Evolutionary conservation across 1,284 basidiomycete genomes (phyloP).

Genomic region (Farysia itapuensis): DNA sequence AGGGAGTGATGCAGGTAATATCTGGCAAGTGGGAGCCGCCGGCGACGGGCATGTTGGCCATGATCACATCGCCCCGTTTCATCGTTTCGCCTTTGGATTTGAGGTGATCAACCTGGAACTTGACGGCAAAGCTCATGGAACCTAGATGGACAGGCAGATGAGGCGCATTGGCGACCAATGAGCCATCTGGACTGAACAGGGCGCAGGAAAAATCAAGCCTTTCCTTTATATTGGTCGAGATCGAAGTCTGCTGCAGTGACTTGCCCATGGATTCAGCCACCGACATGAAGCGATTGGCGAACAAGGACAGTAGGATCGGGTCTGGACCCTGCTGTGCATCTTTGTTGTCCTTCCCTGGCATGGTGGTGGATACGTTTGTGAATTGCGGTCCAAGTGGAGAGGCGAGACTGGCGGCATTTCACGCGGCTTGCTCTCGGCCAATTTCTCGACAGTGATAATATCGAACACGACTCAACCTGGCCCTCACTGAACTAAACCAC

Average conservation of each 20-base stretch:
- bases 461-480: no score
- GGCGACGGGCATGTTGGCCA: conserved; percentile 85
- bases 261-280: conserved; percentile 91
- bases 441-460: no score
- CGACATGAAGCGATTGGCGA: conserved; percentile 88
- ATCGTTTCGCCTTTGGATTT: conserved; percentile 58
- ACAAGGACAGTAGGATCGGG: conserved; percentile 82
- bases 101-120: conserved; percentile 81
- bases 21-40: conserved; percentile 72
- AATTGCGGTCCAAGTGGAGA: no score
- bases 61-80: conserved; percentile 83
- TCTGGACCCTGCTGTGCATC: no score
- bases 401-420: no score
- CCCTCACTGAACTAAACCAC: no score
- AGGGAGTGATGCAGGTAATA: conserved; percentile 86
- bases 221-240: conserved; percentile 88
- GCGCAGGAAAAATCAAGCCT: conserved; percentile 84
- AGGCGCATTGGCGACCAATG: conserved; percentile 86
- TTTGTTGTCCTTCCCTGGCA: no score
- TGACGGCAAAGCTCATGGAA: conserved; percentile 70
- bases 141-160: conserved; percentile 72
- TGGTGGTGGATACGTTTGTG: no score
- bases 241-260: conserved; percentile 80
- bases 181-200: conserved; percentile 84
- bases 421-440: no score